These are phyloP conservation scores for Lasiodiplodia citricola DNA, from an alignment of 2,329 filamentous ascomycete genomes.

Conservation along the genomic window DNA sequence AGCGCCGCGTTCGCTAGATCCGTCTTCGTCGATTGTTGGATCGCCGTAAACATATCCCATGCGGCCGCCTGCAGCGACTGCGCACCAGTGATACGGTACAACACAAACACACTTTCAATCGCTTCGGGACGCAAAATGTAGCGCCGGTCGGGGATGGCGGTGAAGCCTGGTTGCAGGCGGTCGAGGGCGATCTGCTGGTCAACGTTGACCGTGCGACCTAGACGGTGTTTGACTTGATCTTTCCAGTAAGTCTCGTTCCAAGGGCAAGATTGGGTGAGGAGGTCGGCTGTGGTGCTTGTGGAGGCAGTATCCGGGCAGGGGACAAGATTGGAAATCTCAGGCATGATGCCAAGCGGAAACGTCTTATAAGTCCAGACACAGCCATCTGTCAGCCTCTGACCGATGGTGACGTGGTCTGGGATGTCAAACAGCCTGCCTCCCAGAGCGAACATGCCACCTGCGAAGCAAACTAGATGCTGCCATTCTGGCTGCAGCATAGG, in stretches of 20 bases:
- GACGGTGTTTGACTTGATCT: constrained; percentile 41
- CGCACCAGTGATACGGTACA: constrained; percentile 65
- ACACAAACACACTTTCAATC: constrained; percentile 66
- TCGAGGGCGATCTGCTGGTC: constrained; percentile 45
- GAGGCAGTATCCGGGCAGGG: constrained; percentile 48
- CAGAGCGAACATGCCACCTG: constrained; percentile 67
- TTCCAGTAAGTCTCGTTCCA: constrained; percentile 62
- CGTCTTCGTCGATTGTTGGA: constrained; percentile 50
- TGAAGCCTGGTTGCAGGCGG: constrained; percentile 52
- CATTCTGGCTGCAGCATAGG: constrained; percentile 55
- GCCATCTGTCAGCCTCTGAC: constrained; percentile 62
- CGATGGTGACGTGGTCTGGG: constrained; percentile 60
- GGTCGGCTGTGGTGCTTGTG: background rate
- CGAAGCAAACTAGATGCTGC: constrained; percentile 65
- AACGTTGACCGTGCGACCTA: constrained; percentile 36
- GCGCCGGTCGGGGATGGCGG: constrained; percentile 48
- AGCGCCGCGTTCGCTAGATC: constrained; percentile 54
- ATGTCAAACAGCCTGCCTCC: constrained; percentile 63
- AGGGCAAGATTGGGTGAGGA: constrained; percentile 42
- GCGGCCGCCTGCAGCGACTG: constrained; percentile 51
- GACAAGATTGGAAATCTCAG: constrained; percentile 61
- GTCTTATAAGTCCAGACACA: constrained; percentile 68
- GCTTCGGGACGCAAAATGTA: constrained; percentile 61
- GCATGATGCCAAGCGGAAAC: constrained; percentile 65
- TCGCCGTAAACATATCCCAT: constrained; percentile 58